These are phyloP conservation scores for Dillenia suffruticosa DNA, from an alignment of 164 flowering plant genomes.

Conservation along the genomic window DNA sequence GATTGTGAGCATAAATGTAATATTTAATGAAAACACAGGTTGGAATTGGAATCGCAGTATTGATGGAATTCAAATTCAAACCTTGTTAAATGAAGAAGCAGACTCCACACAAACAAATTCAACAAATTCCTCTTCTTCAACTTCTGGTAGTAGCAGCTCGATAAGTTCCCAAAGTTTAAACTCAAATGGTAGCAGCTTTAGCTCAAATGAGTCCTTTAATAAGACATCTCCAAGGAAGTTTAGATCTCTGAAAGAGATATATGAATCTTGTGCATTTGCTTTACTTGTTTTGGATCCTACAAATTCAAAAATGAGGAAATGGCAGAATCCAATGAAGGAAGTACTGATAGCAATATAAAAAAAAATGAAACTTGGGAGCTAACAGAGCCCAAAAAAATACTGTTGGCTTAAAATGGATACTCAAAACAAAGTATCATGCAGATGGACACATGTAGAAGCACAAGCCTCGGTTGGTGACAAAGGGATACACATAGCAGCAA, in stretches of 20 bases:
- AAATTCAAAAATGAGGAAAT: background rate
- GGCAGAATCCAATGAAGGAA: constrained; percentile 7
- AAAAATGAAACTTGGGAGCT: constrained; percentile 15
- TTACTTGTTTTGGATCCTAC: background rate
- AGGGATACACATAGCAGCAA: constrained; percentile 2
- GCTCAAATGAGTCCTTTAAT: too few relatives aligned
- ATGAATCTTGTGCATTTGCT: too few relatives aligned
- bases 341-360: constrained; percentile 3
- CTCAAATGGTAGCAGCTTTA: too few relatives aligned
- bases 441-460: background rate
- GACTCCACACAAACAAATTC: too few relatives aligned
- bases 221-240: too few relatives aligned
- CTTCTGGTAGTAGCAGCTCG: too few relatives aligned
- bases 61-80: too few relatives aligned
- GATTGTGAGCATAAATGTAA: background rate
- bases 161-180: too few relatives aligned
- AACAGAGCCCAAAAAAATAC: background rate
- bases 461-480: constrained; percentile 1
- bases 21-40: constrained; percentile 3
- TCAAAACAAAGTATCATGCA: constrained; percentile 2
- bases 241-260: too few relatives aligned
- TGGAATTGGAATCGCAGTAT: constrained; percentile 3
- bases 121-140: too few relatives aligned
- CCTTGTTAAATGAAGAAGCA: too few relatives aligned
- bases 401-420: background rate